phyloP scores from a whole-genome alignment of 306 rosid genomes.

The Mucuna pruriens region DNA sequence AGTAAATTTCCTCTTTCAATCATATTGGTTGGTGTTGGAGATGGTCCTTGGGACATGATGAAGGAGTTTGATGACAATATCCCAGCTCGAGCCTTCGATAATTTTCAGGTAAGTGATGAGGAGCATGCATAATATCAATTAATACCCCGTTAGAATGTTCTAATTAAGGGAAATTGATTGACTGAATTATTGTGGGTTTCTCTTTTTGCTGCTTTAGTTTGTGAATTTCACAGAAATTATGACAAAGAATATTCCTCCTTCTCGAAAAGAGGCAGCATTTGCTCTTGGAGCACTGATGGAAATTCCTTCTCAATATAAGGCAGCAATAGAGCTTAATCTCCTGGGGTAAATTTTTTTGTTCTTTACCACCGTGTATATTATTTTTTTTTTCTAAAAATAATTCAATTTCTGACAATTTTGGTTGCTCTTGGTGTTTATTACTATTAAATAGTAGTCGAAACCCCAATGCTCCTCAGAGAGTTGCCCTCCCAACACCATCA shows the following conservation, averaged over 20 bases:
- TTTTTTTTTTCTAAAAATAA: neutral
- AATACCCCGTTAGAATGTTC: constrained; percentile 2
- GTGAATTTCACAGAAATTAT: constrained; percentile 86
- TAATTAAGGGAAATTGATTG: constrained; percentile 23
- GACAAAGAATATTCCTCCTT: constrained; percentile 72
- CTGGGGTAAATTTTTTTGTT: constrained; percentile 66
- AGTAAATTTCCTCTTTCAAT: constrained; percentile 95
- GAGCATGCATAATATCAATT: neutral
- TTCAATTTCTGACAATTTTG: constrained; percentile 29
- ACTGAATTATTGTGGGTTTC: constrained; percentile 17
- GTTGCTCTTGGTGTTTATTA: constrained; percentile 32
- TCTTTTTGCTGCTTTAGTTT: constrained; percentile 59
- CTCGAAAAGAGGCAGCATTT: constrained; percentile 88
- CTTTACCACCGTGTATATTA: constrained; percentile 24
- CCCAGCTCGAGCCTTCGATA: constrained; percentile 87
- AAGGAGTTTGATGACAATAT: constrained; percentile 92
- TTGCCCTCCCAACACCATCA: constrained; percentile 81
- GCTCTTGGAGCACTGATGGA: constrained; percentile 97
- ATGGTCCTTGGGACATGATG: constrained; percentile 99
- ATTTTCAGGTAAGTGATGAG: constrained; percentile 73
- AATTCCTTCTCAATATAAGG: constrained; percentile 95
- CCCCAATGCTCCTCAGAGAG: constrained; percentile 65
- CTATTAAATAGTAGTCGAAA: constrained; percentile 49
- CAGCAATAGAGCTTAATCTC: constrained; percentile 76
- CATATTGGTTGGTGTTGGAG: constrained; percentile 95